These are phyloP conservation scores for Cylindrotheca fusiformis DNA, from an alignment of 108 stramenopile species.

Conservation along the genomic window DNA sequence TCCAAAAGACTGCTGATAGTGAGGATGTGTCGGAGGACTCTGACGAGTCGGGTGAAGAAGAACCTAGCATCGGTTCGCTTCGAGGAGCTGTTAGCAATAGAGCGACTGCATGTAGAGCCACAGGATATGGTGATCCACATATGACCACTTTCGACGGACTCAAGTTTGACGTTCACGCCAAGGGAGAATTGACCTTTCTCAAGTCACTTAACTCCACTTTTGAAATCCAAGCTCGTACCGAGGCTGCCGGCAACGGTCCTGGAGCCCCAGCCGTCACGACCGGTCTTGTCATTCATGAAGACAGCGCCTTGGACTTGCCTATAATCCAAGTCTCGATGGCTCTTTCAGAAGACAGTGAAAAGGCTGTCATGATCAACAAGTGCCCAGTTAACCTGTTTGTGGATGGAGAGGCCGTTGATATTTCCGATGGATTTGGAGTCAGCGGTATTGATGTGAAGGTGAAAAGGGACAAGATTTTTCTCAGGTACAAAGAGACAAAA, in stretches of 20 bases:
- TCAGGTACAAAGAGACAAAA: neutral
- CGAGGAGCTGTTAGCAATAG: no score
- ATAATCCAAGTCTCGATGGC: neutral
- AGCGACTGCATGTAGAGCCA: constrained; percentile 7
- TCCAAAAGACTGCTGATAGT: no score
- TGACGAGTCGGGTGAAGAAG: no score
- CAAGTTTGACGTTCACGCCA: neutral
- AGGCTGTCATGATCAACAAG: neutral
- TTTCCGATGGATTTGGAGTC: neutral
- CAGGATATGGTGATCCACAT: constrained; percentile 13
- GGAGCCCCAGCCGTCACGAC: neutral
- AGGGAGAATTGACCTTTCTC: constrained; percentile 4
- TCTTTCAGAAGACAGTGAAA: neutral
- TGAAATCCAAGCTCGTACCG: constrained; percentile 3
- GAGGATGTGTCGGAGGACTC: no score
- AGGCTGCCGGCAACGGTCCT: neutral
- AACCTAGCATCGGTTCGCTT: no score
- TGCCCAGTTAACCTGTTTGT: constrained; percentile 1
- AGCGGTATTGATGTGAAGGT: neutral
- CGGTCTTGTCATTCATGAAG: neutral
- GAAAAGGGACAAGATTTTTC: neutral
- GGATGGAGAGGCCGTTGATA: neutral
- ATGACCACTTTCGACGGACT: constrained; percentile 17
- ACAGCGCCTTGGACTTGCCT: neutral
- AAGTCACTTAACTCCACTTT: neutral